phyloP scores from a whole-genome alignment of 352 stramenopile genomes.

The Pythium chondricola region DNA sequence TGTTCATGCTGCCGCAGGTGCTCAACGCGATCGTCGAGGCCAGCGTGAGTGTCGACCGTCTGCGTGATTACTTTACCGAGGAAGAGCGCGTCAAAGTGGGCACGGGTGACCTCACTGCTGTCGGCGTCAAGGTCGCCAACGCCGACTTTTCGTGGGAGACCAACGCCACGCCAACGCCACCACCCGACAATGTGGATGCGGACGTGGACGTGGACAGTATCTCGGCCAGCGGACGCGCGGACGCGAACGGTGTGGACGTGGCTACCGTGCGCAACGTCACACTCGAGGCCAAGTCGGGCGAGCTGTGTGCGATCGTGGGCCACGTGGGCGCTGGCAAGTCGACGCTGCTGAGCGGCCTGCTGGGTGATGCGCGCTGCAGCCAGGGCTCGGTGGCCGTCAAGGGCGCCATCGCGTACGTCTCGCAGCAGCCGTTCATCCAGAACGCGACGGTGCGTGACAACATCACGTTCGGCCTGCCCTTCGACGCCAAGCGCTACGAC shows the following conservation, averaged over 20 bases:
- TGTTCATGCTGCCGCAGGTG: constrained; percentile 3
- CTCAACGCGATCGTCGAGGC: constrained; percentile 10
- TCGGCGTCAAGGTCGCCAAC: constrained; percentile 38
- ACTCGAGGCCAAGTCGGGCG: constrained; percentile 51
- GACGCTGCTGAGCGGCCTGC: constrained; percentile 24
- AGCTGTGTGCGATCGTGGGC: constrained; percentile 36
- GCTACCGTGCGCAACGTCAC: constrained; percentile 38
- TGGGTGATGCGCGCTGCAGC: constrained; percentile 21
- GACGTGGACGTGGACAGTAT: no score
- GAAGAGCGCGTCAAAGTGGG: constrained; percentile 6
- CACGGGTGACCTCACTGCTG: constrained; percentile 39
- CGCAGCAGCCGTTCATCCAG: constrained; percentile 30
- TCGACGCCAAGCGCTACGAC: constrained; percentile 21
- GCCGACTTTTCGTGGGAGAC: constrained; percentile 8
- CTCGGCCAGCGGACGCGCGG: no score
- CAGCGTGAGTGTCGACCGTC: constrained; percentile 4
- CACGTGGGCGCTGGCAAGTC: constrained; percentile 31
- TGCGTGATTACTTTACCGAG: constrained; percentile 7
- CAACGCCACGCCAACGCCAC: no score
- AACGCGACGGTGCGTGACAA: constrained; percentile 25
- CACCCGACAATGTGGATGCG: no score
- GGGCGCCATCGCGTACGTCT: constrained; percentile 19
- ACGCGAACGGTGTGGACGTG: constrained; percentile 33
- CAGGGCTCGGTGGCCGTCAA: constrained; percentile 7
- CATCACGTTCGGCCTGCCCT: constrained; percentile 22